Evolutionary conservation across 495 filamentous ascomycete species (phyloP), one percentile per base, ranked within the genome.

Genomic region (Hyphodiscus hymeniophilus): DNA sequence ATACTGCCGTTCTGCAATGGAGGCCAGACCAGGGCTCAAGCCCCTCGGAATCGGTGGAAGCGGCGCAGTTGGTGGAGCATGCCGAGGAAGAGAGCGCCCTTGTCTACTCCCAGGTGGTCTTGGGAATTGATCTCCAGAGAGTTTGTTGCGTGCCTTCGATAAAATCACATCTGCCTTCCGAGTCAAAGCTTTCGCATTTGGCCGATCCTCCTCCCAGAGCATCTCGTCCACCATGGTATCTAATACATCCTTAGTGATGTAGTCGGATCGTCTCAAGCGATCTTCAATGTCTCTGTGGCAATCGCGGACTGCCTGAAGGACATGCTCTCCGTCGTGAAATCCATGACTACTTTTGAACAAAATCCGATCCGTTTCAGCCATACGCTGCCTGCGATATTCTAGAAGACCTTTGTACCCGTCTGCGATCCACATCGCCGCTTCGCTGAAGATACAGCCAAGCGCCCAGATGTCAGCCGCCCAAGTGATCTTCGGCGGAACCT

Each of bases 391-490:
- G 6, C 50, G 57, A 48, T 71, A 74, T 13, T 62, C 41, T 0
- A n/a, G 16, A 11, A 69, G 57, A 32, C 58, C 50, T 6, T 56
- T 26, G 20, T 28, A 42, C 0, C 63, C 67, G 0, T 59, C 42
- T 3, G 50, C 55, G 2, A 66, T 42, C 67, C 66, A 73, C 15
- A 60, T 57, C 8, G 56, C 57, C 32, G 56, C 65, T 52, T 71
- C 67, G 35, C 68, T 71, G 12, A 65, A 52, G 12, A 72, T 55
- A 43, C 66, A 66, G 1, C 66, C 68, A 3, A 72, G 51, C 1
- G 68, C 66, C 62, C 67, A 74, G 7, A 72, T 64, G 42, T 72
- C 70, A 21, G 62, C 61, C 11, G 12, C 23, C 26, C n/a, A 21
- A 13, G 8, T 43, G 24, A 50, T n/a, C 18, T 39, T 33, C 7